Percentiles rank a stretch among this genome's conserved stretches.
phyloP scores from a whole-genome alignment of 768 basidiomycete species.

The Russula sp. region DNA sequence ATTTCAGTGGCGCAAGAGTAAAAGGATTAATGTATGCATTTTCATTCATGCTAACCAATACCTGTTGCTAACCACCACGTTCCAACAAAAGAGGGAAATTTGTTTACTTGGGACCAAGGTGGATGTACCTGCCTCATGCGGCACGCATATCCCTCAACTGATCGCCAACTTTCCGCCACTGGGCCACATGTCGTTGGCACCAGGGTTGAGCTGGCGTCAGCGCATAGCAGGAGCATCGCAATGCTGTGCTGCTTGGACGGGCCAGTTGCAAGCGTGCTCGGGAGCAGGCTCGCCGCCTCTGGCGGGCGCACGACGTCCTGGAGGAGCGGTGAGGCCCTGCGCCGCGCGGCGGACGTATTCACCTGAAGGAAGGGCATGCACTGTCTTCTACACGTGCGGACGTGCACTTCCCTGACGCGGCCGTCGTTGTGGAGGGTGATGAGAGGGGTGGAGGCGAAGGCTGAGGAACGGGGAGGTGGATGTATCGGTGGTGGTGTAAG shows the following conservation, averaged over 20 bases:
- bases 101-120: slow-evolving; percentile 28
- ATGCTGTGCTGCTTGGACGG: slow-evolving; percentile 47
- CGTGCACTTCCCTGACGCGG: neutral
- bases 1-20: slow-evolving; percentile 43
- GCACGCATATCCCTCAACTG: slow-evolving; percentile 28
- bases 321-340: slow-evolving; percentile 29
- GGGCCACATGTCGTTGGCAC: slow-evolving; percentile 27
- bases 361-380: slow-evolving; percentile 27
- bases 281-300: slow-evolving; percentile 42
- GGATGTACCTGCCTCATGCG: slow-evolving; percentile 26
- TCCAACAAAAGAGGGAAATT: neutral
- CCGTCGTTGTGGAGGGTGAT: neutral
- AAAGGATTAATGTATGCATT: no score
- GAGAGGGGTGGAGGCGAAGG: slow-evolving; percentile 19
- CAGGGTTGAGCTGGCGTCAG: neutral
- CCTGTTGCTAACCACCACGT: neutral
- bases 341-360: slow-evolving; percentile 10
- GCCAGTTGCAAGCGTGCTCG: slow-evolving; percentile 32
- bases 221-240: slow-evolving; percentile 39
- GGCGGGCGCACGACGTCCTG: slow-evolving; percentile 40
- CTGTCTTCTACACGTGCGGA: slow-evolving; percentile 10
- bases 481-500: no score
- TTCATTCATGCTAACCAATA: neutral
- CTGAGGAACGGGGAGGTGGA: slow-evolving; percentile 41
- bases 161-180: slow-evolving; percentile 21